Evolutionary conservation across 148 eudicot genomes (phyloP).

Genomic region (Spergularia marina): DNA sequence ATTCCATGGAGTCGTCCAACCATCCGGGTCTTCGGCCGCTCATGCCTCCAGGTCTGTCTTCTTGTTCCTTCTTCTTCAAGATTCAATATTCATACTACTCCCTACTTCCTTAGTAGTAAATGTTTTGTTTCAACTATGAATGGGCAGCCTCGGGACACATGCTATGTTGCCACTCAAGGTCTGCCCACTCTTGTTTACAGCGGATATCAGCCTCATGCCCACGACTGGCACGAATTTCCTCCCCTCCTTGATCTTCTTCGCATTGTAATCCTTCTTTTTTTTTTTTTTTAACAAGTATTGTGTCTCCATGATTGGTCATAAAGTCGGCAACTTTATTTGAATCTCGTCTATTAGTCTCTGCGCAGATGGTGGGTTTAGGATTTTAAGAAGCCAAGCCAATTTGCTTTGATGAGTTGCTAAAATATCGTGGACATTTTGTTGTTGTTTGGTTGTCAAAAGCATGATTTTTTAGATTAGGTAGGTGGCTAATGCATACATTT

Average conservation of each 20-base stretch:
- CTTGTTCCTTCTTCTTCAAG: not conserved
- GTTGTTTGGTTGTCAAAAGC: too few species aligned
- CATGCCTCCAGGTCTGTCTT: constrained; percentile 57
- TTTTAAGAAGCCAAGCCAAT: not conserved
- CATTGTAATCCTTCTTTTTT: constrained; percentile 32
- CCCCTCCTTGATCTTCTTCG: constrained; percentile 56
- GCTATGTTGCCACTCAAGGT: constrained; percentile 72
- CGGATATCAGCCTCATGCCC: constrained; percentile 78
- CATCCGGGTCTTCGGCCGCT: constrained; percentile 73
- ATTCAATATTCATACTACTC: too few species aligned
- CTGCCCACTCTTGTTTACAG: constrained; percentile 56
- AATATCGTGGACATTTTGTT: too few species aligned
- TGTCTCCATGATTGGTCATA: not conserved
- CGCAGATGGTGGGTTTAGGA: not conserved
- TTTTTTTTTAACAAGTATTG: not conserved
- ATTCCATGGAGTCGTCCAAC: constrained; percentile 93
- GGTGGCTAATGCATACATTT: constrained; percentile 1
- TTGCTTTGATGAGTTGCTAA: too few species aligned
- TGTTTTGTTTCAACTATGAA: not conserved
- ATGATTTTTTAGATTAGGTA: not conserved
- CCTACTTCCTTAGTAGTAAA: too few species aligned
- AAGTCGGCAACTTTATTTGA: not conserved
- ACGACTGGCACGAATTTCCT: constrained; percentile 81
- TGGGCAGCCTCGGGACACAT: constrained; percentile 84
- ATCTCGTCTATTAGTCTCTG: not conserved